Evolutionary conservation across 331 rosid species (phyloP), one percentile per base, ranked within the genome.

Genomic region (Malus hybrid): DNA sequence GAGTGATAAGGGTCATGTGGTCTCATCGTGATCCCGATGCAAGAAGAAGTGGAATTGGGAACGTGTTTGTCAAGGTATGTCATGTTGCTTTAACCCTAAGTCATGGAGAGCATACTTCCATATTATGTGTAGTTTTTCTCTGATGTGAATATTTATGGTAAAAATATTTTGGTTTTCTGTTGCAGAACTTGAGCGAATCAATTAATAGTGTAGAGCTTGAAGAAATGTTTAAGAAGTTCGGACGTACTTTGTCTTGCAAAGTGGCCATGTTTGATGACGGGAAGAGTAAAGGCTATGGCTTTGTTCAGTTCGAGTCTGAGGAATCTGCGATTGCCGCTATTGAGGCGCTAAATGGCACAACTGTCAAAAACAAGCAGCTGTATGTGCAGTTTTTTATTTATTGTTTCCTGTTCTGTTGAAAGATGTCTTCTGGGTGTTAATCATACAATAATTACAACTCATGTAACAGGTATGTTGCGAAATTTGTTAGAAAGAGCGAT

Each of bases 261-360:
- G 87, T 93, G 78, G 91, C 85, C 48, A 83, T 46, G 73, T 84
- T 85, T 48, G 98, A 93, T 39, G 93, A 87, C 79, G 98, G 97
- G 69, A 91, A 87, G 84, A 90, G 96, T 75, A 91, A 84, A 80
- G 93, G 98, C 60, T 87, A 93, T 61, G 98, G 97, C 62, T 93
- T 91, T 87, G 90, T 93, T 78, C 98, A 93, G 79, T 93, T 93
- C 66, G 96, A 91, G 66, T 73, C 86, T 31, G 97, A 88, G 86
- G 96, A 88, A 61, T 91, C 93, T 77, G 96, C 94, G 61, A 83
- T 67, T 74, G 82, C 83, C 76, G 97, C 97, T 71, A 91, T 88
- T 46, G 88, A 89, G 80, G 86, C 84, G 79, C 70, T 91, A 73
- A 89, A 93, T 85, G 98, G 93, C 71, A 79, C 69, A 69, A 80